Percentiles rank a stretch among this genome's conserved stretches.
Evolutionary conservation across 2,329 filamentous ascomycete species (phyloP).

Genomic region (Claviceps sp.): DNA sequence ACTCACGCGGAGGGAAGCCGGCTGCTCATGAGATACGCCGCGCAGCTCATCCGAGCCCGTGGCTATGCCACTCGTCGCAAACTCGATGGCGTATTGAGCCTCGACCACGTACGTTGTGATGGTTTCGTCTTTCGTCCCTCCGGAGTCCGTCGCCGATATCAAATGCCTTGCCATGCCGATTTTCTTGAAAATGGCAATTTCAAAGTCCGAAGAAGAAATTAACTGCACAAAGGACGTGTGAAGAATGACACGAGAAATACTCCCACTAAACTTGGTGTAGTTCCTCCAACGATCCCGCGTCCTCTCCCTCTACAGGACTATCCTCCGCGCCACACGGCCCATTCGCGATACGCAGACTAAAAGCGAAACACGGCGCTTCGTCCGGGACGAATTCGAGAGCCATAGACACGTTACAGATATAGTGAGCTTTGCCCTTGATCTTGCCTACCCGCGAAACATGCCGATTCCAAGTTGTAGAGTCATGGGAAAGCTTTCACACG

Average conservation of each 20-base stretch:
- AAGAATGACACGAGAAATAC: not conserved
- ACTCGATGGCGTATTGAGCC: slow-evolving; percentile 30
- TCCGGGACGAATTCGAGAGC: slow-evolving; percentile 47
- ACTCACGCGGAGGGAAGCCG: too few species aligned
- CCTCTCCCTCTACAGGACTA: slow-evolving; percentile 42
- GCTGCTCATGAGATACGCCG: slow-evolving; percentile 11
- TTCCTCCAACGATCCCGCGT: slow-evolving; percentile 45
- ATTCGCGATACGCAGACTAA: slow-evolving; percentile 38
- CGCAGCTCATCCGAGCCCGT: slow-evolving; percentile 16
- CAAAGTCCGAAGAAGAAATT: not conserved
- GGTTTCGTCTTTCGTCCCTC: too few species aligned
- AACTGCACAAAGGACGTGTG: not conserved
- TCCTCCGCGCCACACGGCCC: slow-evolving; percentile 38
- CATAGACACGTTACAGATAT: slow-evolving; percentile 42
- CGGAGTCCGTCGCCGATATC: too few species aligned
- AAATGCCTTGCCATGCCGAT: too few species aligned
- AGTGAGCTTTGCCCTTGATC: slow-evolving; percentile 23
- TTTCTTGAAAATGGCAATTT: too few species aligned
- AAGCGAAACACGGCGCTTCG: slow-evolving; percentile 42
- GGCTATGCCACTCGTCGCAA: slow-evolving; percentile 22
- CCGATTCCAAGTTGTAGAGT: too few species aligned
- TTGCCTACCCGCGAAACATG: too few species aligned
- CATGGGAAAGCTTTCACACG: not conserved
- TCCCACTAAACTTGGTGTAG: slow-evolving; percentile 18
- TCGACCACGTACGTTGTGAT: slow-evolving; percentile 38